Base-by-base conservation (phyloP, 2,329 filamentous ascomycete genomes). In the Apiospora marii region DNA sequence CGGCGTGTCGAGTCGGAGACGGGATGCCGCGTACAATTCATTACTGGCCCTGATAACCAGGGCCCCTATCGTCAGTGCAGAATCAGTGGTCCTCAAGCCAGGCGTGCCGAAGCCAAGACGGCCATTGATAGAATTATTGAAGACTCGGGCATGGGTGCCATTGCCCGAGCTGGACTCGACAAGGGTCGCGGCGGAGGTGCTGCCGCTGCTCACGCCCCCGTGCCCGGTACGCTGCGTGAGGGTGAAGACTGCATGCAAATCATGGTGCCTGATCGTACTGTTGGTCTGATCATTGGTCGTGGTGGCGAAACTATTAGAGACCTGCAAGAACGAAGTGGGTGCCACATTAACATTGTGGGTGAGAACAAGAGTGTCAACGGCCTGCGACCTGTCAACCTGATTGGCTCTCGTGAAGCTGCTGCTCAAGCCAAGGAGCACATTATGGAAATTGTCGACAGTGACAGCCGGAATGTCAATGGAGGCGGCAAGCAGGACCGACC, bases 331-430 rank as follows among this genome's bases (percentile, higher is more conserved):
- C 89, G 94, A 74, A 96, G 93, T 78, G 94, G 93, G n/a, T 98
- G 95, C 81, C 95, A 98, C 82, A 94, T 98, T 81, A 98, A 98
- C 82, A 98, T 98, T 79, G 94, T 97, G 53, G 93, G 93, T 78
- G 95, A 98, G 84, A 94, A 94, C 76, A 97, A 97, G 87, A 97
- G 94, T 80, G 90, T 97, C 76, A 97, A 97, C 80, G 95, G 95
- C 64, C 87, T 97, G 74, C 91, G 95, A 69, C 95, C 95, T 41
- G 94, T 98, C 75, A 98, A 98, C 81, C 87, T 98, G 68, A 97
- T 97, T 77, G 95, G 95, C 73, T 91, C 92, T 58, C 89, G 89
- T 58, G 89, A 92, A 78, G 92, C 94, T 70, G 92, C 94, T 68
- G 90, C 91, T 67, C 89, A 90, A 74, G 95, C 95, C 51, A 96